These are phyloP conservation scores for Colletotrichum camelliae DNA, from an alignment of 2,329 filamentous ascomycete genomes.

Conservation along the genomic window DNA sequence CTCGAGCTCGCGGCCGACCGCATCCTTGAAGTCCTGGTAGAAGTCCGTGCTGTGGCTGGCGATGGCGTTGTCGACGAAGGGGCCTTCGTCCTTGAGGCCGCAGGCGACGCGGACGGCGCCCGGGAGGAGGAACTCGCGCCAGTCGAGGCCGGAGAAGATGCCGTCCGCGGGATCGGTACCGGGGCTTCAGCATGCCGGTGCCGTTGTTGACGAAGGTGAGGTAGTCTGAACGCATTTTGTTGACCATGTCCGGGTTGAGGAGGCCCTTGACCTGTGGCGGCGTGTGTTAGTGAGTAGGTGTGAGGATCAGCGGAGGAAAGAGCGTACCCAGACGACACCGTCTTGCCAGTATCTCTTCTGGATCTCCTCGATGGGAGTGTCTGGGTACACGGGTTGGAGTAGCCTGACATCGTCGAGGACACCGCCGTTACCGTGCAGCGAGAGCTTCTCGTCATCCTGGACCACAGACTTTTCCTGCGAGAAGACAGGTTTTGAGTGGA, in stretches of 20 bases:
- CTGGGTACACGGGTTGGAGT: not conserved
- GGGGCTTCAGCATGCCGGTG: not conserved
- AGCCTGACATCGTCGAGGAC: not conserved
- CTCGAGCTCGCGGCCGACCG: not conserved
- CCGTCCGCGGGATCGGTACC: not conserved
- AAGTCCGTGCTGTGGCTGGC: not conserved
- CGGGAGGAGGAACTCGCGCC: not conserved
- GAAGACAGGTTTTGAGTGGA: not conserved
- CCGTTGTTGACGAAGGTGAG: not conserved
- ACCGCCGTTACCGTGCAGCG: not conserved
- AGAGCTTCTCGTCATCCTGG: not conserved
- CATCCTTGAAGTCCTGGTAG: not conserved
- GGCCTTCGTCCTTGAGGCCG: not conserved
- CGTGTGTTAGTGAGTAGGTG: accelerated
- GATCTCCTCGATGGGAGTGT: not conserved
- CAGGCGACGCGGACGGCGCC: not conserved
- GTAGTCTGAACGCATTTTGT: not conserved
- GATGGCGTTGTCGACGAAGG: not conserved
- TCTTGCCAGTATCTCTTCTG: not conserved
- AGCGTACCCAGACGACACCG: not conserved
- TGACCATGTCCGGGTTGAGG: not conserved
- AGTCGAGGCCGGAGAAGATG: not conserved
- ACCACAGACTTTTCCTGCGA: not conserved
- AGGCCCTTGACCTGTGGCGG: not conserved
- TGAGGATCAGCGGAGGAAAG: too few relatives aligned